phyloP scores from a whole-genome alignment of 768 basidiomycete species.

The Trametes meyenii region DNA sequence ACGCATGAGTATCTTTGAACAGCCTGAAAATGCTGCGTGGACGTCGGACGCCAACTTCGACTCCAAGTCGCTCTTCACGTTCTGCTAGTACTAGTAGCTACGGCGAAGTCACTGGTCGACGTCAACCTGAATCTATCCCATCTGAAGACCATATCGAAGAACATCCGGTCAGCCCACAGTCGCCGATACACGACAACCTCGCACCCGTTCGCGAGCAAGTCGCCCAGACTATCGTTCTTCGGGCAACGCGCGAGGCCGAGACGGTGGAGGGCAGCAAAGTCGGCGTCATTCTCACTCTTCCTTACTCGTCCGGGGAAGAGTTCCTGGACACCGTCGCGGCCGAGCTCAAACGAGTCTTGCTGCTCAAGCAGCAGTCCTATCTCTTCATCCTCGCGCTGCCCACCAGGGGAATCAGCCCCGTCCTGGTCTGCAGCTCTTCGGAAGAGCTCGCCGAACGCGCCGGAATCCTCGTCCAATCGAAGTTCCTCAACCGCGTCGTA shows the following conservation, averaged over 20 bases:
- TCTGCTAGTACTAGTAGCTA: slow-evolving; percentile 8
- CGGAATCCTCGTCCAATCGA: slow-evolving; percentile 62
- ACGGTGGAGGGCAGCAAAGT: slow-evolving; percentile 55
- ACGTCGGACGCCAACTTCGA: no score
- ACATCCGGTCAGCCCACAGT: neutral
- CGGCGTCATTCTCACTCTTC: slow-evolving; percentile 62
- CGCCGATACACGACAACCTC: slow-evolving; percentile 40
- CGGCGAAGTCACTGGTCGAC: slow-evolving; percentile 9
- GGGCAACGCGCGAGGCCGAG: slow-evolving; percentile 53
- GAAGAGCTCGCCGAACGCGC: slow-evolving; percentile 65
- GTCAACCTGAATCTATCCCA: neutral
- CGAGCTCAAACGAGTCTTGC: slow-evolving; percentile 45
- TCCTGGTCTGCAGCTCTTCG: slow-evolving; percentile 63
- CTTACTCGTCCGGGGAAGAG: slow-evolving; percentile 55
- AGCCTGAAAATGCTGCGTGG: no score
- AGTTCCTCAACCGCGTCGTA: slow-evolving; percentile 67
- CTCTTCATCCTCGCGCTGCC: slow-evolving; percentile 3
- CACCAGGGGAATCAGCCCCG: slow-evolving; percentile 22
- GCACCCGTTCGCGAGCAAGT: slow-evolving; percentile 64
- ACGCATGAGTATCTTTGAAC: no score
- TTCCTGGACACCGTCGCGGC: slow-evolving; percentile 61
- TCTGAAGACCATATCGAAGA: neutral
- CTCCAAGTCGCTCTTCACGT: neutral
- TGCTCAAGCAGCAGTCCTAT: slow-evolving; percentile 18
- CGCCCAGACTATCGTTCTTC: slow-evolving; percentile 57